phyloP scores from a whole-genome alignment of 192 early-diverging fungal genomes.

The Backusella luteola region DNA sequence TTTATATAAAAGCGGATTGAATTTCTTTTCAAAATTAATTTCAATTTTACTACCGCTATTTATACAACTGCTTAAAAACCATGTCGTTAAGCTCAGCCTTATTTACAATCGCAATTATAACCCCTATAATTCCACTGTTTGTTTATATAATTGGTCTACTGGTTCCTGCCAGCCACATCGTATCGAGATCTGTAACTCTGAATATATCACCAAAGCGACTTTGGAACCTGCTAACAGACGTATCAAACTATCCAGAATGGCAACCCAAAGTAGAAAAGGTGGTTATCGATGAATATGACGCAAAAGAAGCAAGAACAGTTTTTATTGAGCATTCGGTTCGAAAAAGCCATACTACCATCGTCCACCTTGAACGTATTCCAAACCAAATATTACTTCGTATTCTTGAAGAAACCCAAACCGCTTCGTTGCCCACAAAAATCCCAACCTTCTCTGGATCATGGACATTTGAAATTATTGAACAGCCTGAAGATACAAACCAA shows the following conservation, averaged over 20 bases:
- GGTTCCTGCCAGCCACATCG: conserved; percentile 26
- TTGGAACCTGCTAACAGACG: conserved; percentile 27
- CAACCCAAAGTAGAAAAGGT: conserved; percentile 26
- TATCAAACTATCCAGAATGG: conserved; percentile 24
- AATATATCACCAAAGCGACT: conserved; percentile 14
- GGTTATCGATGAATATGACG: background rate
- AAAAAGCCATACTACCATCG: conserved; percentile 14
- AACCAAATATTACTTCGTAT: conserved; percentile 13
- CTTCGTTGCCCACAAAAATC: conserved; percentile 10
- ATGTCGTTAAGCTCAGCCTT: background rate
- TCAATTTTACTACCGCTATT: background rate
- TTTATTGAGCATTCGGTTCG: conserved; percentile 28
- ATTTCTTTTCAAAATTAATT: background rate
- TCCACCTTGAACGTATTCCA: conserved; percentile 24
- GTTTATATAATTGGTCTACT: conserved; percentile 28
- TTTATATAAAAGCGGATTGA: background rate
- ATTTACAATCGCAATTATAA: background rate
- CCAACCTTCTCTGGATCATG: conserved; percentile 31
- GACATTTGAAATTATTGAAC: conserved; percentile 28
- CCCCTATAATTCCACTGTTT: conserved; percentile 23
- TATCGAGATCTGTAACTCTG: conserved; percentile 17
- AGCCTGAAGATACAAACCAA: background rate
- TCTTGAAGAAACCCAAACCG: conserved; percentile 22
- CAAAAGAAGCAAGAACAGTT: conserved; percentile 5
- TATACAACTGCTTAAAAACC: background rate